Evolutionary conservation across 352 stramenopile species (phyloP).

Genomic region (Thalassiosira mediterranea): DNA sequence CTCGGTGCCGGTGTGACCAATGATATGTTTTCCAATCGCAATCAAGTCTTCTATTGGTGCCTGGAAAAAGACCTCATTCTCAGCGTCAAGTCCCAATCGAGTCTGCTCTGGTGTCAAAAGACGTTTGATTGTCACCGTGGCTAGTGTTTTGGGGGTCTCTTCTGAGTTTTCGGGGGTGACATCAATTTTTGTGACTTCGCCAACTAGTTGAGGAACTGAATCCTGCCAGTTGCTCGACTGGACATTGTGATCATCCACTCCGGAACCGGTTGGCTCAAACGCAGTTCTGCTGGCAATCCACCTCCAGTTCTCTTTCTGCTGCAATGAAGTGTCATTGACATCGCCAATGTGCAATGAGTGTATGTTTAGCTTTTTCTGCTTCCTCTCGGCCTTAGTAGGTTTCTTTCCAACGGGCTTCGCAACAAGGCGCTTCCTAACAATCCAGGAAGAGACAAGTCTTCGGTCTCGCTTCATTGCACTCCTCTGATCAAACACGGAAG

Average conservation of each 20-base stretch:
- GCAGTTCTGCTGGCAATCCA: constrained; percentile 55
- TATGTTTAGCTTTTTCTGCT: constrained; percentile 18
- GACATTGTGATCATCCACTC: background rate
- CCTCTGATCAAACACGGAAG: constrained; percentile 34
- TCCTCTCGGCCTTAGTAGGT: constrained; percentile 31
- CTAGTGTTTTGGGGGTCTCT: constrained; percentile 43
- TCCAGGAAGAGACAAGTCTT: constrained; percentile 53
- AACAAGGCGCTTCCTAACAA: constrained; percentile 57
- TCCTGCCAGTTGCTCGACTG: constrained; percentile 24
- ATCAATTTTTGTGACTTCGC: constrained; percentile 67
- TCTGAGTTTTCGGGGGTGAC: constrained; percentile 12
- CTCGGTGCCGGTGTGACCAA: too few species aligned
- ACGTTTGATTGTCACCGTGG: constrained; percentile 61
- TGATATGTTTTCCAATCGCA: constrained; percentile 55
- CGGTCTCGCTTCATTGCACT: constrained; percentile 21
- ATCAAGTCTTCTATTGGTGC: constrained; percentile 69
- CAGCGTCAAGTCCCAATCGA: constrained; percentile 34
- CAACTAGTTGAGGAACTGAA: constrained; percentile 52
- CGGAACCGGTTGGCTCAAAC: background rate
- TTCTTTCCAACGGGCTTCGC: constrained; percentile 32
- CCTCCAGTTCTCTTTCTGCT: constrained; percentile 74
- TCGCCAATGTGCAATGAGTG: constrained; percentile 69
- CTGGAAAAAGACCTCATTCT: constrained; percentile 63
- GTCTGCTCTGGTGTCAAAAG: constrained; percentile 74
- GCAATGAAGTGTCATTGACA: constrained; percentile 55